Percentiles rank a stretch among this genome's conserved stretches.
These are phyloP conservation scores for Debaryomyces sp. DNA, from an alignment of 1,139 yeast genomes.

Conservation along the genomic window DNA sequence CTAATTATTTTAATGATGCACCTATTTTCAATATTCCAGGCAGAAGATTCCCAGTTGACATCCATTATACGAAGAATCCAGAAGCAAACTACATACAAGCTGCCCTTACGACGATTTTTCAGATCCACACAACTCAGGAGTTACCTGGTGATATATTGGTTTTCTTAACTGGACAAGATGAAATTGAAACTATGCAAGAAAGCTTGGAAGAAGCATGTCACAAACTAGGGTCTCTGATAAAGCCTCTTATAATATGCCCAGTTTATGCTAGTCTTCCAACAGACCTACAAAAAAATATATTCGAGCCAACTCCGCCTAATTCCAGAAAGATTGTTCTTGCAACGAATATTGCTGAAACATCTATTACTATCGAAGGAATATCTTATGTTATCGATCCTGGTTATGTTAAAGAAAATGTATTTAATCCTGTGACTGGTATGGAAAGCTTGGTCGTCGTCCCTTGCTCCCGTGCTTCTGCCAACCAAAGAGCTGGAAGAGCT, in stretches of 20 bases:
- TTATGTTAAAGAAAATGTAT: constrained; percentile 84
- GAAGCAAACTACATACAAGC: constrained; percentile 91
- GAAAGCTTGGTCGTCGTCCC: constrained; percentile 84
- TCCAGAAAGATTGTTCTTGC: constrained; percentile 89
- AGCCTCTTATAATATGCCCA: constrained; percentile 75
- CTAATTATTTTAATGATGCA: constrained; percentile 76
- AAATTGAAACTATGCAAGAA: constrained; percentile 82
- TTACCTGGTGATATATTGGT: constrained; percentile 81
- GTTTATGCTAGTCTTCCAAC: constrained; percentile 92
- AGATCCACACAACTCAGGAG: constrained; percentile 71
- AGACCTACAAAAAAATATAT: constrained; percentile 77
- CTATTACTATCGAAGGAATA: constrained; percentile 92
- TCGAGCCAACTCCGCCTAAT: constrained; percentile 83
- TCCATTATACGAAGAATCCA: constrained; percentile 82
- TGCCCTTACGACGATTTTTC: constrained; percentile 78
- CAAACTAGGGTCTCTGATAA: constrained; percentile 64
- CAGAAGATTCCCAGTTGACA: constrained; percentile 83
- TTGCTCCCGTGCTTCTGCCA: constrained; percentile 92
- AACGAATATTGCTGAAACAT: constrained; percentile 95
- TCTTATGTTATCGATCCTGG: constrained; percentile 92
- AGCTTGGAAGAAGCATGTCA: constrained; percentile 64
- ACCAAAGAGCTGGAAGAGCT: constrained; percentile 96
- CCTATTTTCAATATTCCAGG: constrained; percentile 92
- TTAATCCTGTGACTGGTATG: constrained; percentile 84
- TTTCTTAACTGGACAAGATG: constrained; percentile 66